Conservation (phyloP, 305 asterid species). For the Rubia peregrina region DNA sequence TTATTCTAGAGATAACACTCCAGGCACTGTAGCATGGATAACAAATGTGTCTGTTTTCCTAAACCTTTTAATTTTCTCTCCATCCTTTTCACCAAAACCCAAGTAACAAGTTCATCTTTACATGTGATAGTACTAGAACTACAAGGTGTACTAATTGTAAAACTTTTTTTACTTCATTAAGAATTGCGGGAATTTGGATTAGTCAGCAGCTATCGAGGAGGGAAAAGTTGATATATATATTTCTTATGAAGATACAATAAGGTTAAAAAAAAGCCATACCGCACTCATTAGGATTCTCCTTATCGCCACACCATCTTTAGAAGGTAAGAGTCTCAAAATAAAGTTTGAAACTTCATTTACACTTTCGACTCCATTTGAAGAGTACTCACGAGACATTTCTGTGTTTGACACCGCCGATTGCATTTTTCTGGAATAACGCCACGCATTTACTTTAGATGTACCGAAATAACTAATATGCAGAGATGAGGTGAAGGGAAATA, state of each 20-base stretch:
- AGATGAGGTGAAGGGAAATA: background rate
- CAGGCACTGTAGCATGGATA: background rate
- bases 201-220: background rate
- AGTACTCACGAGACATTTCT: conserved; percentile 37
- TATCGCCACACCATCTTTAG: conserved; percentile 72
- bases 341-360: conserved; percentile 55
- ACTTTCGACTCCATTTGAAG: conserved; percentile 35
- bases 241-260: background rate
- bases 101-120: background rate
- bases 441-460: background rate
- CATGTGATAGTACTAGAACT: background rate
- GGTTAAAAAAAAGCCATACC: conserved; percentile 37
- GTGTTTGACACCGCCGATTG: conserved; percentile 37
- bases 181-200: background rate
- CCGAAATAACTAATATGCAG: background rate
- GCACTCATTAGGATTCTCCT: conserved; percentile 87
- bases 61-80: background rate
- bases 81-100: background rate
- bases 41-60: background rate
- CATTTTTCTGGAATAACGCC: conserved; percentile 48
- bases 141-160: background rate
- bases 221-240: background rate
- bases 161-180: background rate
- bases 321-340: conserved; percentile 63
- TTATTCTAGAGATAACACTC: no score